These are phyloP conservation scores for Pichia cabralensis DNA, from an alignment of 805 yeast species.

Conservation along the genomic window DNA sequence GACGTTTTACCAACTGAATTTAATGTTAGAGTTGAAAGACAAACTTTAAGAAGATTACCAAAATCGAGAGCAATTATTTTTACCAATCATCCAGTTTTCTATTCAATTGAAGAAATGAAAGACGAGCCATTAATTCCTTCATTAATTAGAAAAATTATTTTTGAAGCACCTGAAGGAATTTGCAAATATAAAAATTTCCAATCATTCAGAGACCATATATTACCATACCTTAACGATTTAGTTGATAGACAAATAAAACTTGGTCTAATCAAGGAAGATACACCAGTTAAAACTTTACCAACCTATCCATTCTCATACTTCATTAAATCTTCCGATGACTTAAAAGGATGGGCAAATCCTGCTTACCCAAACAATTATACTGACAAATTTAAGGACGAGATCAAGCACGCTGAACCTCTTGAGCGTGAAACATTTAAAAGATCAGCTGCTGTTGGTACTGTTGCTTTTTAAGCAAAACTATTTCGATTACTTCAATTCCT, in stretches of 20 bases:
- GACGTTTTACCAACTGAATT: constrained; percentile 41
- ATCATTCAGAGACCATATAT: constrained; percentile 47
- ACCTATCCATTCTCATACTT: constrained; percentile 59
- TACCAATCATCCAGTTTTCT: constrained; percentile 71
- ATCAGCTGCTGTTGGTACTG: constrained; percentile 8
- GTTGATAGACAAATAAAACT: constrained; percentile 47
- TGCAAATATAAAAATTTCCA: constrained; percentile 55
- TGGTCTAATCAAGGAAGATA: constrained; percentile 45
- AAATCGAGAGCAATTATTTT: constrained; percentile 56
- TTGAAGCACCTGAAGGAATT: constrained; percentile 58
- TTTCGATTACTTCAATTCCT: not conserved
- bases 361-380: constrained; percentile 16
- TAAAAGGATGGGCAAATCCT: constrained; percentile 35
- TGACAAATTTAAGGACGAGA: constrained; percentile 17
- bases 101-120: constrained; percentile 70
- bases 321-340: constrained; percentile 27
- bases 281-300: constrained; percentile 48
- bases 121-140: constrained; percentile 73
- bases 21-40: constrained; percentile 64
- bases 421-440: constrained; percentile 16
- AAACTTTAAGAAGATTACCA: constrained; percentile 59
- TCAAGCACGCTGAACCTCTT: constrained; percentile 15
- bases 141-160: constrained; percentile 47
- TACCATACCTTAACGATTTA: constrained; percentile 45
- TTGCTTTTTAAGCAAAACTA: not conserved